Evolutionary conservation across 2,329 filamentous ascomycete species (phyloP), one percentile per base, ranked within the genome.

Genomic region (Thelonectria discophora): DNA sequence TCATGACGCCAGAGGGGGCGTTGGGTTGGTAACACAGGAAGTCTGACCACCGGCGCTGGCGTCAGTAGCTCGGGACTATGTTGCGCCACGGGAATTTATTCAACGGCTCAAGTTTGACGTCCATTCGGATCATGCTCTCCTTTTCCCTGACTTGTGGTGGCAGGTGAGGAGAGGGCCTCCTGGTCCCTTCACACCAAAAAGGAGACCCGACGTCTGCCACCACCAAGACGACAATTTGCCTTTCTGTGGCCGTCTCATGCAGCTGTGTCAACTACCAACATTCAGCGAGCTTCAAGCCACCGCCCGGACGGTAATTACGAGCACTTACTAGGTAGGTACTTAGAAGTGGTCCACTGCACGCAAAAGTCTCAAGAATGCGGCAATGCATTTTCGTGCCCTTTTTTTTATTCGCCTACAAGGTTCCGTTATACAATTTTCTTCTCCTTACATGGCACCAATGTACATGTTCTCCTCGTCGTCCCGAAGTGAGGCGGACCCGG

Each of bases 351-450:
- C 30, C 24, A 57, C 34, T 4, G 34, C 7, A 37, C 12, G 34
- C 11, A 13, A 37, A 12, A 37, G 34, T 43, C 27, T 43, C 45
- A 21, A 27, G 42, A 37, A 32, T 24, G 49, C 34, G 12, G 43
- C 42, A 20, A 39, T n/a, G n/a, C 40, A 18, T 37, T 27, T 21
- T 17, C 43, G 48, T 27, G 18, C 42, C 45, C 48, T 55, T 42
- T 18, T 43, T 27, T 51, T 18, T 39, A 3, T 40, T 32, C 32
- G 15, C 40, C n/a, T 50, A 4, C 8, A 11, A 17, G 32, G 13
- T 55, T 53, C 27, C 42, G 34, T 59, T 6, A 55, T 59, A 59
- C 57, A 59, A 59, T 43, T 59, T 59, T 59, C 24, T 43, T 55
- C 48, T 32, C 24, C 42, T 54, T n/a, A 32, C 7, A 40, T 40